Percentiles rank a stretch among this genome's conserved stretches.
Evolutionary conservation across 768 basidiomycete species (phyloP).

Genomic region (Lentinula boryana): DNA sequence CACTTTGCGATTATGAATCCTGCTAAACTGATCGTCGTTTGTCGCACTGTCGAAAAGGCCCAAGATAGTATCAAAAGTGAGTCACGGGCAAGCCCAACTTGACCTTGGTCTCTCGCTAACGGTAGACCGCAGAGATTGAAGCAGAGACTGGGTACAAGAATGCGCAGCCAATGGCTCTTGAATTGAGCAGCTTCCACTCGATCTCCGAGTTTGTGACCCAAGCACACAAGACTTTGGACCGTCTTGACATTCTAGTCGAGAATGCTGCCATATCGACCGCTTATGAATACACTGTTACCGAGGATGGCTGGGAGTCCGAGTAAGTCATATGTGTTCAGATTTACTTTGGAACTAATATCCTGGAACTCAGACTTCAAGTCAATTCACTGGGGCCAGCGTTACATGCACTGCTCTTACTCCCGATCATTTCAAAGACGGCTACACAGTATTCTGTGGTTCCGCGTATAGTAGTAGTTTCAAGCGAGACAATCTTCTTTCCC

Average conservation of each 20-base stretch:
- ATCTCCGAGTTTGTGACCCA: constrained; percentile 31
- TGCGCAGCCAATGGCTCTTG: constrained; percentile 34
- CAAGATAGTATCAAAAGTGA: constrained; percentile 27
- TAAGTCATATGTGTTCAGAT: constrained; percentile 13
- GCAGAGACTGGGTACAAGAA: constrained; percentile 25
- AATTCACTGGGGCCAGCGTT: constrained; percentile 27
- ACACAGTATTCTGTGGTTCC: constrained; percentile 12
- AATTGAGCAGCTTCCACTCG: constrained; percentile 34
- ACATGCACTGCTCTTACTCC: constrained; percentile 25
- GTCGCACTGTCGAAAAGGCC: constrained; percentile 29
- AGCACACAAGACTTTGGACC: constrained; percentile 23
- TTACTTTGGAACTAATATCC: not conserved
- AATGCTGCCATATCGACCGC: constrained; percentile 28
- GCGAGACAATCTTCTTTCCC: constrained; percentile 18
- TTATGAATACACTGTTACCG: constrained; percentile 16
- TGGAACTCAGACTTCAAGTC: constrained; percentile 23
- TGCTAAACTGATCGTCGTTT: constrained; percentile 32
- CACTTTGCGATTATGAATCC: constrained; percentile 41
- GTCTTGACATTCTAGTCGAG: constrained; percentile 39
- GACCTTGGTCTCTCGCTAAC: not conserved
- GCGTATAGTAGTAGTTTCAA: constrained; percentile 25
- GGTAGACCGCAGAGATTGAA: constrained; percentile 16
- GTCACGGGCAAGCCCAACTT: constrained; percentile 2
- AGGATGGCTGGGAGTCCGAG: constrained; percentile 43
- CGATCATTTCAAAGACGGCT: constrained; percentile 20